Evolutionary conservation across 2,329 filamentous ascomycete species (phyloP).

Genomic region (Ophiostoma australiae): DNA sequence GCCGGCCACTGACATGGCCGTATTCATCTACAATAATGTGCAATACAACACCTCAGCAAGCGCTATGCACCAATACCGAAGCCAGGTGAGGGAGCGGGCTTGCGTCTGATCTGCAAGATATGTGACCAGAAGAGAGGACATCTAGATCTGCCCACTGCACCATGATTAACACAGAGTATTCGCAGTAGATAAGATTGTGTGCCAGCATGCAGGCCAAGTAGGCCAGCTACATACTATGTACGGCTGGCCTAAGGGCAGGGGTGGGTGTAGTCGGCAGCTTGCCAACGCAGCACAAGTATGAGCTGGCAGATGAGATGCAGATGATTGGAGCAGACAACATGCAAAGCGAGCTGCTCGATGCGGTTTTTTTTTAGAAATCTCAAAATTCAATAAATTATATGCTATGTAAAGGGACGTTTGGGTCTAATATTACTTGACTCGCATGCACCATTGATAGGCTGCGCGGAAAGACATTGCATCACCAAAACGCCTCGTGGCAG

Average conservation of each 20-base stretch:
- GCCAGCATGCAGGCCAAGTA: conserved; percentile 1
- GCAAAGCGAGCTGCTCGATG: background rate
- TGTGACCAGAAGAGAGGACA: background rate
- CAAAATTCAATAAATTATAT: too few species aligned
- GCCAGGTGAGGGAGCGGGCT: background rate
- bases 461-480: background rate
- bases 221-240: conserved; percentile 6
- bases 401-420: background rate
- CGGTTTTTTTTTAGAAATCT: too few species aligned
- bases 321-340: background rate
- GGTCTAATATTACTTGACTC: background rate
- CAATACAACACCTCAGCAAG: background rate
- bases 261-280: conserved; percentile 7
- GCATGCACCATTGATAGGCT: background rate
- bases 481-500: conserved; percentile 3
- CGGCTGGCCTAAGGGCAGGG: background rate
- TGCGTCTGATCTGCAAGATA: background rate
- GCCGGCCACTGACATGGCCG: too few species aligned
- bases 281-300: conserved; percentile 22
- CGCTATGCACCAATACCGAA: background rate
- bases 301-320: conserved; percentile 18
- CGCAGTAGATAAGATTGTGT: background rate
- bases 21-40: background rate
- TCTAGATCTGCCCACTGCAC: background rate
- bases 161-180: background rate